Evolutionary conservation across 2,329 filamentous ascomycete species (phyloP), one percentile per base, ranked within the genome.

Genomic region (Aspergillus cejpii): DNA sequence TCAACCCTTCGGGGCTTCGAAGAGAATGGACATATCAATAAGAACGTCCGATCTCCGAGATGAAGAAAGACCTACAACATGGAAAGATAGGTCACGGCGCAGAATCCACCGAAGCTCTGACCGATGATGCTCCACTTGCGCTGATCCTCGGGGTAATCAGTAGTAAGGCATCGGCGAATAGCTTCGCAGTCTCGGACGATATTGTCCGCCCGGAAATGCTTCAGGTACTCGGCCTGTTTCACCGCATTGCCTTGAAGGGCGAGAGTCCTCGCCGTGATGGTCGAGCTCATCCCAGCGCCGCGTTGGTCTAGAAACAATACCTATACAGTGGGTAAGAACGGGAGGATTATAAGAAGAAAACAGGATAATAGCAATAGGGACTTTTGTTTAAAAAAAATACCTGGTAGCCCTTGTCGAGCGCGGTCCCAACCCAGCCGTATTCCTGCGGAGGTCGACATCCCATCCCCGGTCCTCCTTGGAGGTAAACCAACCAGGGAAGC

Each of bases 41-140:
- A n/a, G 26, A 19, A 2, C 14, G 7, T 33, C 11, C 10, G 20
- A 20, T 1, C 4, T 15, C 19, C 8, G 7, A 10, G 14, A 34
- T 36, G 3, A 43, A 17, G 33, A 15, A 19, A 24, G 8, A 65
- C 71, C 61, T 55, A 75, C 72, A 74, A 83, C 62, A 86, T 81
- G 2, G 85, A 92, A 12, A 97, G 77, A 64, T 96, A 97, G 6
- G 85, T 91, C 26, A 88, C 74, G 38, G 76, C 77, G 60, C 89
- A 87, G 66, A 95, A 96, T 1, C 91, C 91, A 29, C 91, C 91
- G 65, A 94, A 97, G 12, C 84, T 90, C 69, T 96, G 91, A 6
- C 91, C 91, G 50, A 94, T 84, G 23, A 92, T 77, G 46, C 82
- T 85, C 91, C 90, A 96, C 62, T 83, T 82, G 63, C 81, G 79